These are phyloP conservation scores for Auricularia heimuer DNA, from an alignment of 768 basidiomycete species.

Conservation along the genomic window DNA sequence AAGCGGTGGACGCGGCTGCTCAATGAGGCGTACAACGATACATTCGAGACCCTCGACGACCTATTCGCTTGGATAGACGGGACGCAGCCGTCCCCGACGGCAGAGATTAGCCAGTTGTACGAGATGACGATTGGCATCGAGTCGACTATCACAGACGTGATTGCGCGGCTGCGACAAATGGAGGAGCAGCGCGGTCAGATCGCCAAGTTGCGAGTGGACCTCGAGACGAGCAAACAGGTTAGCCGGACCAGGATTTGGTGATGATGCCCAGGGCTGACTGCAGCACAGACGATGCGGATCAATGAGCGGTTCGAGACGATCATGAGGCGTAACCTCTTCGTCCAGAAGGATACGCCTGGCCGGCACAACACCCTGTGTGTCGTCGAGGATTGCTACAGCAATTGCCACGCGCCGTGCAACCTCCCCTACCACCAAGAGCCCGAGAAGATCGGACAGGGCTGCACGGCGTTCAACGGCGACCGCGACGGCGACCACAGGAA, in stretches of 20 bases:
- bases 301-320: not conserved
- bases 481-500: not conserved
- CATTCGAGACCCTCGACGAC: not conserved
- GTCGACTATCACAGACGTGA: not conserved
- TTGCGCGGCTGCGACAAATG: not conserved
- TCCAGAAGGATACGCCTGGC: not conserved
- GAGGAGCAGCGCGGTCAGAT: not conserved
- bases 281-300: not conserved
- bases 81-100: not conserved
- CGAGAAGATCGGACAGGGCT: not conserved
- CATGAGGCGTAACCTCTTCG: not conserved
- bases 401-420: not conserved
- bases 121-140: not conserved
- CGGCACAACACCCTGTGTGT: not conserved
- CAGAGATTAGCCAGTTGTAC: not conserved
- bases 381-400: not conserved
- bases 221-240: not conserved
- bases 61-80: not conserved
- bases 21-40: not conserved
- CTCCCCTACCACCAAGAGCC: not conserved
- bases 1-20: not conserved
- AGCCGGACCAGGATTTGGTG: not conserved
- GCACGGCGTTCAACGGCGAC: not conserved
- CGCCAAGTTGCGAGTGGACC: not conserved
- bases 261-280: not conserved